Conservation (phyloP, 208 protist genomes). For the Eutreptiella sp. region DNA sequence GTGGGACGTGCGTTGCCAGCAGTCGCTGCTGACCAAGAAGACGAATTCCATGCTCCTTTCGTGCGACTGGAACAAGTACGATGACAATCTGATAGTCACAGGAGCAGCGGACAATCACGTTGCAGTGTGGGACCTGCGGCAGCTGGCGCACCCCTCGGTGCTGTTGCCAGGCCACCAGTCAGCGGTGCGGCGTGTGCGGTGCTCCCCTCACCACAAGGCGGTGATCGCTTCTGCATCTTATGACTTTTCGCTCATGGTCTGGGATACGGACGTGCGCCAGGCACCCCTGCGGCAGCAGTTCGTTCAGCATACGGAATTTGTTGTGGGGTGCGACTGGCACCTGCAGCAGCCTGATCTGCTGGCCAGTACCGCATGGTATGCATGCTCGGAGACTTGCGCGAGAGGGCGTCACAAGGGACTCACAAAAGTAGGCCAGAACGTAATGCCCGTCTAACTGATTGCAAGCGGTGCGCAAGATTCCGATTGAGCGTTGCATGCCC, state of each 20-base stretch:
- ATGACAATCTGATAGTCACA: conserved; percentile 72
- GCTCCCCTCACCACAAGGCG: conserved; percentile 57
- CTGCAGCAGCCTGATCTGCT: conserved; percentile 51
- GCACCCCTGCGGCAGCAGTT: conserved; percentile 67
- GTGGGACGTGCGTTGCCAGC: conserved; percentile 60
- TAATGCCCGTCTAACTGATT: too few relatives aligned
- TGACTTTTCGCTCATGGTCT: conserved; percentile 76
- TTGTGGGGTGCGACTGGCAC: conserved; percentile 74
- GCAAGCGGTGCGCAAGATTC: too few relatives aligned
- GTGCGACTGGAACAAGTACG: conserved; percentile 78
- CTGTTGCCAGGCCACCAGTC: conserved; percentile 69
- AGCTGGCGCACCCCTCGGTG: conserved; percentile 57
- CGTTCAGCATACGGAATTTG: conserved; percentile 77
- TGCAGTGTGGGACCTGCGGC: conserved; percentile 69
- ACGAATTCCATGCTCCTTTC: conserved; percentile 77
- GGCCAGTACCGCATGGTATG: conserved; percentile 55
- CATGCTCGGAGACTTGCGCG: too few relatives aligned
- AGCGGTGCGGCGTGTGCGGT: conserved; percentile 75
- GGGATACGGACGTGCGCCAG: conserved; percentile 68
- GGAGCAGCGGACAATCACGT: conserved; percentile 72
- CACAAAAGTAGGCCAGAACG: too few relatives aligned
- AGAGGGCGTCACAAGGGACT: too few relatives aligned
- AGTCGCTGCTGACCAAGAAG: conserved; percentile 65
- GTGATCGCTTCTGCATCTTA: conserved; percentile 67
- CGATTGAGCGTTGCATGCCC: too few relatives aligned